Conservation (phyloP, 2,329 filamentous ascomycete genomes). For the Aspergillus ochraceoroseus region DNA sequence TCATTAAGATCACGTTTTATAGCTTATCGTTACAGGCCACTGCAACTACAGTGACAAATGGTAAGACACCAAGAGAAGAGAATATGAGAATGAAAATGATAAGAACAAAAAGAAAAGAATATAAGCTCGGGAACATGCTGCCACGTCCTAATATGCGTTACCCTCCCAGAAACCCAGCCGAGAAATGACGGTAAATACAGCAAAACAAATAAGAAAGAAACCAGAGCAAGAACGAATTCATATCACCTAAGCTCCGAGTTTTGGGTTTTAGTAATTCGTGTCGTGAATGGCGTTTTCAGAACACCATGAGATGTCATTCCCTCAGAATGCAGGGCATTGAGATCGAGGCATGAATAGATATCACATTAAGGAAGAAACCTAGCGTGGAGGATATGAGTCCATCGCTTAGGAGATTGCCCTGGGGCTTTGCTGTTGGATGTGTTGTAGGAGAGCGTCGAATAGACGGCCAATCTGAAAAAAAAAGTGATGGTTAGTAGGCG, state of each 20-base stretch:
- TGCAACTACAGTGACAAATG: conserved; percentile 19
- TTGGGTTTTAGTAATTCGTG: conserved; percentile 19
- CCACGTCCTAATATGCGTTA: conserved; percentile 26
- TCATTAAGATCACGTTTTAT: conserved; percentile 29
- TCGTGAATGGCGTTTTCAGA: conserved; percentile 21
- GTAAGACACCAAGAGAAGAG: conserved; percentile 24
- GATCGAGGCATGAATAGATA: conserved; percentile 22
- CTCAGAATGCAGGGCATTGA: conserved; percentile 23
- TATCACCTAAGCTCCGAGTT: conserved; percentile 22
- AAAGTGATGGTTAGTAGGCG: background rate
- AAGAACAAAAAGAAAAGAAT: conserved; percentile 17
- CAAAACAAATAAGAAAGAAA: conserved; percentile 18
- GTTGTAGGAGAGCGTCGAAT: conserved; percentile 44
- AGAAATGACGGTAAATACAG: conserved; percentile 22
- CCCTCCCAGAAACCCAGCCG: conserved; percentile 27
- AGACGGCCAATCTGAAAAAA: conserved; percentile 41
- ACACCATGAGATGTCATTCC: conserved; percentile 19
- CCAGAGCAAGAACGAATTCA: conserved; percentile 16
- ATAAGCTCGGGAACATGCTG: conserved; percentile 23
- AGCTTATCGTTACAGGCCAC: conserved; percentile 38
- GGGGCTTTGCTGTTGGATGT: conserved; percentile 48
- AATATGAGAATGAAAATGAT: conserved; percentile 13
- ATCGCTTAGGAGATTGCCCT: conserved; percentile 32
- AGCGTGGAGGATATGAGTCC: conserved; percentile 10
- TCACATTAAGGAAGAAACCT: conserved; percentile 19